Percentiles rank a stretch among this genome's conserved stretches.
These are phyloP conservation scores for Aquilaria agallochum DNA, from an alignment of 441 rosid genomes.

Conservation along the genomic window DNA sequence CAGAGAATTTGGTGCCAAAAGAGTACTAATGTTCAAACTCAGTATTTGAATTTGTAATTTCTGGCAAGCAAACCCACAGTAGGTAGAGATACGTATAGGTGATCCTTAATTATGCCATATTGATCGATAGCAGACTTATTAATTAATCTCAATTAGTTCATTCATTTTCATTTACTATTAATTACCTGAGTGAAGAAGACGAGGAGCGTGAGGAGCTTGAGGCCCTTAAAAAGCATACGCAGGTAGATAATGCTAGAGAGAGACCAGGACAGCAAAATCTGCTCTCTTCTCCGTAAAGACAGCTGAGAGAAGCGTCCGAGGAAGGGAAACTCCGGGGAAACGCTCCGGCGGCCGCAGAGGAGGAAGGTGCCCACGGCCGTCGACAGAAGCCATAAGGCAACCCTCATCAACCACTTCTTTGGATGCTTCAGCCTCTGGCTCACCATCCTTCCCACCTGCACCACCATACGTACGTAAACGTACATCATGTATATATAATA, in stretches of 20 bases:
- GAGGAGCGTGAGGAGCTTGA: slow-evolving; percentile 49
- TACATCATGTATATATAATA: too few species aligned
- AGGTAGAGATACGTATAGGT: too few species aligned
- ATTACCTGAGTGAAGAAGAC: slow-evolving; percentile 78
- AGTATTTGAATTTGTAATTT: too few species aligned
- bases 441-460: slow-evolving; percentile 61
- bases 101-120: too few species aligned
- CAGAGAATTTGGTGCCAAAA: too few species aligned
- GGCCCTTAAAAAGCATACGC: slow-evolving; percentile 48
- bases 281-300: slow-evolving; percentile 38
- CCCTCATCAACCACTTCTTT: slow-evolving; percentile 47
- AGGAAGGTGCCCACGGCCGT: slow-evolving; percentile 62
- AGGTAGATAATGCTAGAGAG: slow-evolving; percentile 37
- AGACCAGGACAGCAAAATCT: slow-evolving; percentile 51
- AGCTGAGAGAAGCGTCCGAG: slow-evolving; percentile 40
- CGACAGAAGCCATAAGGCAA: slow-evolving; percentile 52
- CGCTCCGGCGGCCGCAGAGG: slow-evolving; percentile 49
- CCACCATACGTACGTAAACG: too few species aligned
- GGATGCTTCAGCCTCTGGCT: slow-evolving; percentile 72
- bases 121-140: too few species aligned
- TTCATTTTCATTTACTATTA: too few species aligned
- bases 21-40: too few species aligned
- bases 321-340: slow-evolving; percentile 49
- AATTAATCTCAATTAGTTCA: too few species aligned
- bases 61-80: too few species aligned